Evolutionary conservation across 306 rosid genomes (phyloP), one percentile per base, ranked within the genome.

Genomic region (Vigna mungo): DNA sequence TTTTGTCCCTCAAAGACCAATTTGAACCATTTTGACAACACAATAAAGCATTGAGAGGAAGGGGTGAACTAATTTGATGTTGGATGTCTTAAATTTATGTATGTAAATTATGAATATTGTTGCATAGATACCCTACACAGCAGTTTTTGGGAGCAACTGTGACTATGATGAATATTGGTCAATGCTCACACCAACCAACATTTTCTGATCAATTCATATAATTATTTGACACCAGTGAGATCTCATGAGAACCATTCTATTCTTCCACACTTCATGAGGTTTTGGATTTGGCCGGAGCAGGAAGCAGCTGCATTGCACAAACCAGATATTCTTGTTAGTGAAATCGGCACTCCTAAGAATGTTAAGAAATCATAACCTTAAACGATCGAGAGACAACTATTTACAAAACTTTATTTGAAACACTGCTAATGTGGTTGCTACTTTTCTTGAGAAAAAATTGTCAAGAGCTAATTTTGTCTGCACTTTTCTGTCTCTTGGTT

Each of bases 281-380:
- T 84, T 95, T 95, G 63, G 96, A 79, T 82, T 92, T 95, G 43
- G 81, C 76, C 0, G 93, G 85, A 23, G 93, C 83, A 21, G 98
- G 97, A 79, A 92, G 97, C 85, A 92, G 87, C 98, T 95, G 90
- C 89, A 86, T 65, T 39, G 60, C 25, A 80, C 49, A 79, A 81
- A 66, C 79, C 81, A 83, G 23, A 60, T 37, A 69, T 68, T 60
- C 30, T 68, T 18, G 58, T 84, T 39, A 83, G 86, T 15, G 44
- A 68, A 75, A 53, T 17, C 64, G 25, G 39, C 34, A 41, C 36
- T 61, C 56, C 9, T 47, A 18, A 30, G 70, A 58, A 83, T 32
- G 60, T 58, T 37, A 78, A 52, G 55, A 74, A 9, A 68, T 15
- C 39, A 23, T 4, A 30, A 32, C 43, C 60, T 37, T 48, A 67